Percentiles rank a stretch among this genome's conserved stretches.
phyloP scores from a whole-genome alignment of 441 rosid genomes.

The Adansonia rubrostipa region DNA sequence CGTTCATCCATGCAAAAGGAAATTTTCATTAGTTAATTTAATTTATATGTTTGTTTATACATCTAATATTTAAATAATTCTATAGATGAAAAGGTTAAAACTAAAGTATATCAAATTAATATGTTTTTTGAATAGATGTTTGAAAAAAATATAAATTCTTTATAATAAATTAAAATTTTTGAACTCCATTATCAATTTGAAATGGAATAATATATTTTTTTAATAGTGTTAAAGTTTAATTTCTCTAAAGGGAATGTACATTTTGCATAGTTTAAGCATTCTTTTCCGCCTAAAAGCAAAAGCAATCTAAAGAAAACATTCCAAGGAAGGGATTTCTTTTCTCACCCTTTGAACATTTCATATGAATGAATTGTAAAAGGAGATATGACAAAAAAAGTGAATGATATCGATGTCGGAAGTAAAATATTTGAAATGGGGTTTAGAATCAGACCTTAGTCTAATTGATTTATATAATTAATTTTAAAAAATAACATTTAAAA shows the following conservation, averaged over 20 bases:
- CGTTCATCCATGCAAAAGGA: background rate
- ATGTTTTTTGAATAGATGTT: no score
- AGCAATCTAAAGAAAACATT: background rate
- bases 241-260: background rate
- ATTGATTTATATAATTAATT: no score
- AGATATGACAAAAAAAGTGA: background rate
- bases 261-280: constrained; percentile 1
- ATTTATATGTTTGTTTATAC: background rate
- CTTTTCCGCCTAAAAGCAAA: background rate
- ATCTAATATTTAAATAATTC: no score
- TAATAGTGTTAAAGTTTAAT: background rate
- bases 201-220: background rate
- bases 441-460: no score
- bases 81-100: no score
- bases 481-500: no score
- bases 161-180: background rate
- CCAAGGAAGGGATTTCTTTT: constrained; percentile 18
- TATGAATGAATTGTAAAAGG: no score
- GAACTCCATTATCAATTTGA: background rate
- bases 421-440: background rate
- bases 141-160: background rate
- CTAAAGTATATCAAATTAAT: background rate
- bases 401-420: background rate
- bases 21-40: background rate
- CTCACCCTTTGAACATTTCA: background rate